phyloP scores from a whole-genome alignment of 139 green algal genomes.

The Coccomyxa sp. region DNA sequence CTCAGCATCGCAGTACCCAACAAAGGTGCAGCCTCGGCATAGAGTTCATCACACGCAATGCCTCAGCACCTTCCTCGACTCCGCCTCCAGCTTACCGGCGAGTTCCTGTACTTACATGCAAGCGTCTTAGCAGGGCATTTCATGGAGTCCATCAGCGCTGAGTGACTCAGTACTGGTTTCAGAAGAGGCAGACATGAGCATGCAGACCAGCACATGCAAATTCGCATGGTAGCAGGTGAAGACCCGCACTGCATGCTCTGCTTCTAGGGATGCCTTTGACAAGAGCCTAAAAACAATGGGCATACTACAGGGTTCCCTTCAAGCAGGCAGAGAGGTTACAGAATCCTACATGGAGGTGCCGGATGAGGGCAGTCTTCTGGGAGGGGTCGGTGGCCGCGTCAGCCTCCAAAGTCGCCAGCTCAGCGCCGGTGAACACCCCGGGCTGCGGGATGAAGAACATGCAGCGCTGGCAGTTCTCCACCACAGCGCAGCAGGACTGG shows the following conservation, averaged over 20 bases:
- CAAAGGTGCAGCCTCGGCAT: conserved; percentile 61
- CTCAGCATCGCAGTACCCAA: background rate
- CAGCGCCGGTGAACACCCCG: conserved; percentile 37
- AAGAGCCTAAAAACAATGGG: no score
- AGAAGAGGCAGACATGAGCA: background rate
- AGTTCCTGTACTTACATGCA: conserved; percentile 33
- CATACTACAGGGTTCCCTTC: no score
- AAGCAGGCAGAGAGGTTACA: no score
- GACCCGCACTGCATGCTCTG: no score
- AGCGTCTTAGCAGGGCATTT: background rate
- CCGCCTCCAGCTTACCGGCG: conserved; percentile 61
- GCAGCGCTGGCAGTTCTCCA: conserved; percentile 54
- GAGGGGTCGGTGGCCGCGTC: conserved; percentile 31
- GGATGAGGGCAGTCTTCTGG: conserved; percentile 33
- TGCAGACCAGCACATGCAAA: no score
- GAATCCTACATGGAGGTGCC: conserved; percentile 36
- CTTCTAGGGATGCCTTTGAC: no score
- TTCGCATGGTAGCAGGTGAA: no score
- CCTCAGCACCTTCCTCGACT: conserved; percentile 67
- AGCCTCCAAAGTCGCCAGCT: conserved; percentile 52
- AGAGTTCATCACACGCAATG: conserved; percentile 56
- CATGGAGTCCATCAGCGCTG: background rate
- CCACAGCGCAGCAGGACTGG: conserved; percentile 63
- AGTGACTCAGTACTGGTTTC: background rate
- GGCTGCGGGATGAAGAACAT: conserved; percentile 77